Conservation (phyloP, 106 monocot genomes). For the Allium fistulosum region DNA sequence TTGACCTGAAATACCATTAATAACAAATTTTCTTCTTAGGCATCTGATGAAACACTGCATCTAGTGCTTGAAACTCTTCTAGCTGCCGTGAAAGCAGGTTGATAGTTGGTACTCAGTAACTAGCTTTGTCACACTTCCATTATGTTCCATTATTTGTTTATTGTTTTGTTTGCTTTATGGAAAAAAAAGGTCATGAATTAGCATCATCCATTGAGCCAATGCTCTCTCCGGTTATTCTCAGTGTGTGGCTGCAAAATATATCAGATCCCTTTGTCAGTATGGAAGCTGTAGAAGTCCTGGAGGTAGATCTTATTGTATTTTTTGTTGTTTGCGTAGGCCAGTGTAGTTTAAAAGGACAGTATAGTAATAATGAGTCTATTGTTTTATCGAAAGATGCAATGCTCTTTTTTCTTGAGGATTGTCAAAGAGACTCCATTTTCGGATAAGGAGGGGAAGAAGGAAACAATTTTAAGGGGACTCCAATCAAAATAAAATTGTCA, state of each 20-base stretch:
- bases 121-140: background rate
- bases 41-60: conserved; percentile 94
- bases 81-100: conserved; percentile 77
- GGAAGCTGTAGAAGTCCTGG: conserved; percentile 90
- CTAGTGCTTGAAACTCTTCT: conserved; percentile 98
- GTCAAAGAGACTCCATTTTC: too few species aligned
- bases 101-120: conserved; percentile 23
- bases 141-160: background rate
- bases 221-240: conserved; percentile 80
- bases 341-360: too few species aligned
- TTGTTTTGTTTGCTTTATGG: background rate
- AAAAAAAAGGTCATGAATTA: conserved; percentile 43
- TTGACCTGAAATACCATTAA: background rate
- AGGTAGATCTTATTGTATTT: conserved; percentile 30
- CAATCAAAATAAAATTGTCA: too few species aligned
- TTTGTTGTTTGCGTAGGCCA: background rate
- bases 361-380: too few species aligned
- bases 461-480: too few species aligned
- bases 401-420: too few species aligned
- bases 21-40: conserved; percentile 33
- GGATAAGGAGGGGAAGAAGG: too few species aligned
- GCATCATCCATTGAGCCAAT: conserved; percentile 61
- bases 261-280: conserved; percentile 93
- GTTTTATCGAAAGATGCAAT: too few species aligned
- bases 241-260: conserved; percentile 77